Percentiles rank a stretch among this genome's conserved stretches.
Conservation (phyloP, 2,329 filamentous ascomycete genomes). For the Aspergillus sp. region DNA sequence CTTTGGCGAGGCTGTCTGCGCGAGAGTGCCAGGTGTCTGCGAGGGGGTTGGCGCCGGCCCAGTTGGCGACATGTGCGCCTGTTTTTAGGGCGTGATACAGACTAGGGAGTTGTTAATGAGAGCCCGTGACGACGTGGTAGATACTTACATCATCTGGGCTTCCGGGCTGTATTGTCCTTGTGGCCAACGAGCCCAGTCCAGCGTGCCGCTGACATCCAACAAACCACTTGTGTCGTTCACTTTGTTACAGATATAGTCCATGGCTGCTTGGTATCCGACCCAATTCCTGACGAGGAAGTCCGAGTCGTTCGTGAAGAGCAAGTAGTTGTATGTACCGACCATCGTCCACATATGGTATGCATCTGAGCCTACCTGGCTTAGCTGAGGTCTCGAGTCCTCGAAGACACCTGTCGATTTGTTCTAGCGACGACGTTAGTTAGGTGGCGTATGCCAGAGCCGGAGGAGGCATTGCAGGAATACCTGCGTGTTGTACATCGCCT, state of each 20-base stretch:
- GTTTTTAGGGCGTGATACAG: conserved; percentile 48
- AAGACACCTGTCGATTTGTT: conserved; percentile 24
- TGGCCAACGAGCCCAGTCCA: conserved; percentile 45
- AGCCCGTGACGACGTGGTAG: neutral
- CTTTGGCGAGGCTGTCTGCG: conserved; percentile 30
- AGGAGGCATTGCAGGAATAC: conserved; percentile 5
- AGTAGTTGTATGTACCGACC: conserved; percentile 51
- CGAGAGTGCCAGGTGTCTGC: conserved; percentile 31
- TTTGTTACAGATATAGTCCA: conserved; percentile 39
- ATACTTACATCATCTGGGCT: conserved; percentile 40
- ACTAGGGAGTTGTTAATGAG: conserved; percentile 7
- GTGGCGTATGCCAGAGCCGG: no score
- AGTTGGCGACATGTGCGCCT: conserved; percentile 43
- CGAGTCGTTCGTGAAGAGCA: conserved; percentile 46
- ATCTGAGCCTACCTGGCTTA: conserved; percentile 25
- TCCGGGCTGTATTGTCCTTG: conserved; percentile 44
- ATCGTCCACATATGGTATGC: conserved; percentile 44
- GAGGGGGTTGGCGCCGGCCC: conserved; percentile 34
- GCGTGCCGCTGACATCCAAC: conserved; percentile 40
- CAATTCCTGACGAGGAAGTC: conserved; percentile 41
- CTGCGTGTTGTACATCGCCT: conserved; percentile 40
- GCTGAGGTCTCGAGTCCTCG: conserved; percentile 26
- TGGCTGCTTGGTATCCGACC: conserved; percentile 40
- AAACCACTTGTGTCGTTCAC: conserved; percentile 37
- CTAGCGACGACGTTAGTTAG: conserved; percentile 7